Evolutionary conservation across 176 grass and related monocot species (phyloP).

Genomic region (Zoysia japonica): DNA sequence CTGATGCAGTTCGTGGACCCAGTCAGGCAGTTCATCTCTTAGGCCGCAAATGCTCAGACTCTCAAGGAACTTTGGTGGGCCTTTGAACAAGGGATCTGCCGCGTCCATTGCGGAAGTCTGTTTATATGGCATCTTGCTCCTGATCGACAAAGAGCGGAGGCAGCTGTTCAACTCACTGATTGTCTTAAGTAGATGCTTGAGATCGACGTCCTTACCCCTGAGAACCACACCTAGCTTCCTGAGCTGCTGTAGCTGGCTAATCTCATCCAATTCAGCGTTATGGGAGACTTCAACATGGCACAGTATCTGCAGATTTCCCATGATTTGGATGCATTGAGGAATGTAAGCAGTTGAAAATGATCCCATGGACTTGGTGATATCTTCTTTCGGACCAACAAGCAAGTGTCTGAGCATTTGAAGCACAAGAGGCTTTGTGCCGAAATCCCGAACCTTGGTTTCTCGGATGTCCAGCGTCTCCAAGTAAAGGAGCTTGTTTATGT

Average conservation of each 20-base stretch:
- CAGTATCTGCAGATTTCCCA: constrained; percentile 4
- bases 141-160: background rate
- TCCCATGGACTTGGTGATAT: background rate
- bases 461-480: constrained; percentile 31
- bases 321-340: background rate
- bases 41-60: constrained; percentile 29
- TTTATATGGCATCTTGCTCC: constrained; percentile 3
- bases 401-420: constrained; percentile 19
- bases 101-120: background rate
- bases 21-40: constrained; percentile 18
- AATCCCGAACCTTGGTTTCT: constrained; percentile 16
- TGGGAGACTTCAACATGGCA: background rate
- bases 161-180: background rate
- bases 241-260: background rate
- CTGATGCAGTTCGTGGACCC: constrained; percentile 19
- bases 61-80: constrained; percentile 14
- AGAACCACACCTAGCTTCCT: constrained; percentile 12
- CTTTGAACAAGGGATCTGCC: background rate
- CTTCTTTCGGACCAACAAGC: background rate
- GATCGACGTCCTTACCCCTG: background rate
- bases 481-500: background rate
- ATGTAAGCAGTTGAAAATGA: background rate
- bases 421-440: background rate
- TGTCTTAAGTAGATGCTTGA: background rate
- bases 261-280: background rate